Percentiles rank a stretch among this genome's conserved stretches.
phyloP scores from a whole-genome alignment of 495 filamentous ascomycete species.

The Lepraria neglecta region DNA sequence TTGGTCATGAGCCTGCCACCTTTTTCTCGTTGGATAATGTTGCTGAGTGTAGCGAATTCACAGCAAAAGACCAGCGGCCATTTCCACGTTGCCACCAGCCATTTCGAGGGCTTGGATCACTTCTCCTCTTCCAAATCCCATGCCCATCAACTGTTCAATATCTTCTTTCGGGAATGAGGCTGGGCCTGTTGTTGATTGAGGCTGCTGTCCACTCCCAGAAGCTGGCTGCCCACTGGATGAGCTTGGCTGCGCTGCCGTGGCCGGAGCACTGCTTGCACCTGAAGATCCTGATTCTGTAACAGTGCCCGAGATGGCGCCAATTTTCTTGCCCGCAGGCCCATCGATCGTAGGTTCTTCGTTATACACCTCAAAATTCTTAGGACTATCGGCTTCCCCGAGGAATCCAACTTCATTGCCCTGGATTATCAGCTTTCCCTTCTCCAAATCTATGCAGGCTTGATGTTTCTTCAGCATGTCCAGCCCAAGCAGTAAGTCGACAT shows the following conservation, averaged over 20 bases:
- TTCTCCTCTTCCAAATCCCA: slow-evolving; percentile 72
- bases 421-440: slow-evolving; percentile 71
- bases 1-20: neutral
- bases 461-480: slow-evolving; percentile 95
- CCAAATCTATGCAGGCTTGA: slow-evolving; percentile 85
- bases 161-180: slow-evolving; percentile 51
- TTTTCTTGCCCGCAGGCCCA: slow-evolving; percentile 76
- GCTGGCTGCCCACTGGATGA: slow-evolving; percentile 13
- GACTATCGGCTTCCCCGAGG: slow-evolving; percentile 87
- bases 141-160: slow-evolving; percentile 64
- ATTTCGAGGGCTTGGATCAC: slow-evolving; percentile 76
- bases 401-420: slow-evolving; percentile 83
- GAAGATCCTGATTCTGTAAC: slow-evolving; percentile 46
- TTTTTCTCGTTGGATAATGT: neutral
- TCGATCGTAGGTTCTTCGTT: slow-evolving; percentile 77
- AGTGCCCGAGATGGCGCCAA: slow-evolving; percentile 78
- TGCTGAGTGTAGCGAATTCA: slow-evolving; percentile 18
- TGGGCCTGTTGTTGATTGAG: slow-evolving; percentile 16
- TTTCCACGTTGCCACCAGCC: slow-evolving; percentile 77
- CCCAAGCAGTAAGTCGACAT: slow-evolving; percentile 89
- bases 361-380: slow-evolving; percentile 66
- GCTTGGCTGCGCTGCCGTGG: slow-evolving; percentile 16
- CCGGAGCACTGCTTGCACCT: slow-evolving; percentile 17
- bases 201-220: slow-evolving; percentile 24
- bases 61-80: slow-evolving; percentile 79